phyloP scores from a whole-genome alignment of 805 yeast species.

The Maudiozyma bulderi region DNA sequence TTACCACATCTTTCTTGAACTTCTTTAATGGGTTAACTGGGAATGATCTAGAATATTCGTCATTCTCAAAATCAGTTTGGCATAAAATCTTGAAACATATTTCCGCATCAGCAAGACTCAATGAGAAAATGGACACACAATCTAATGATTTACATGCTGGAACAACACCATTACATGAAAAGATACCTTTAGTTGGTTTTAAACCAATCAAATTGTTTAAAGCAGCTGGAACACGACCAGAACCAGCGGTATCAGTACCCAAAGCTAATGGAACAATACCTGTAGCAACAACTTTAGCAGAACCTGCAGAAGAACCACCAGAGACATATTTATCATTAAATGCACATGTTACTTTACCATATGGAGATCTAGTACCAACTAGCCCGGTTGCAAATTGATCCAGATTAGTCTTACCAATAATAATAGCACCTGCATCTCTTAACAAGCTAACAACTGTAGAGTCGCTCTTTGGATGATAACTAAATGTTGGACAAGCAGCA shows the following conservation, averaged over 20 bases:
- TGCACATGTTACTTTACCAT: conserved; percentile 78
- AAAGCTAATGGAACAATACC: conserved; percentile 83
- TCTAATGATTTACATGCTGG: conserved; percentile 95
- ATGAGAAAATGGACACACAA: conserved; percentile 79
- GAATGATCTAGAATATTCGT: conserved; percentile 70
- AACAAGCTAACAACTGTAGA: conserved; percentile 67
- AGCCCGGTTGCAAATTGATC: conserved; percentile 98
- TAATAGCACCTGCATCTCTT: conserved; percentile 83
- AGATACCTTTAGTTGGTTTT: conserved; percentile 84
- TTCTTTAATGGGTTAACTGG: conserved; percentile 56
- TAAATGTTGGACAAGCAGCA: conserved; percentile 87
- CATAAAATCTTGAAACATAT: conserved; percentile 62
- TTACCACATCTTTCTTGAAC: conserved; percentile 49
- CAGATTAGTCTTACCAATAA: conserved; percentile 87
- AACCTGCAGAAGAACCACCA: conserved; percentile 95
- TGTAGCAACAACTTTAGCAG: conserved; percentile 83
- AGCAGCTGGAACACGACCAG: conserved; percentile 96
- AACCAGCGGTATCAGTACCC: conserved; percentile 97
- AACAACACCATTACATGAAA: conserved; percentile 85
- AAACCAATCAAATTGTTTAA: conserved; percentile 85
- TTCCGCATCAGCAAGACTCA: conserved; percentile 78
- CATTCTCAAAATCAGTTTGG: conserved; percentile 52
- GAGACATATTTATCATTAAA: conserved; percentile 70
- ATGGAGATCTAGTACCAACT: conserved; percentile 92
- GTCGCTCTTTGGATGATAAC: conserved; percentile 59